Percentiles rank a stretch among this genome's conserved stretches.
Conservation (phyloP, 108 stramenopile genomes). For the Heterococcus sp. region DNA sequence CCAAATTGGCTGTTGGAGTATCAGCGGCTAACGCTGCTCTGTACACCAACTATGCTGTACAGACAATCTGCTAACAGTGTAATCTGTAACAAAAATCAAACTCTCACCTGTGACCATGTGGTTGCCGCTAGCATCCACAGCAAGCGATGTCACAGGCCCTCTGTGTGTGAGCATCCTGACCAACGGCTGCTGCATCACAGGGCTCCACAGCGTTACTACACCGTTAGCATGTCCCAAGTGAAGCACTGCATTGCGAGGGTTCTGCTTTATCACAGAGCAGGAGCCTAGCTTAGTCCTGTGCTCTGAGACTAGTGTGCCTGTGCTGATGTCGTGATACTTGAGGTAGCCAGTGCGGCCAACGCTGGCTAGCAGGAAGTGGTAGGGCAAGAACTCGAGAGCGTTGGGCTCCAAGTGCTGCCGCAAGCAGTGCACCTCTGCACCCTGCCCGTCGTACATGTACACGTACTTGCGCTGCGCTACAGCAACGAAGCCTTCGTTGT, state of each 20-base stretch:
- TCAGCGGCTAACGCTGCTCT: too few relatives aligned
- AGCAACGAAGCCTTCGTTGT: constrained; percentile 85
- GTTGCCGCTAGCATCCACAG: constrained; percentile 71
- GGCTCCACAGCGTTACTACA: constrained; percentile 92
- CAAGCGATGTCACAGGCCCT: constrained; percentile 75
- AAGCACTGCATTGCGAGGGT: constrained; percentile 84
- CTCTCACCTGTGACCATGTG: constrained; percentile 60
- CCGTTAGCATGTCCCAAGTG: constrained; percentile 93
- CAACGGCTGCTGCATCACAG: constrained; percentile 67
- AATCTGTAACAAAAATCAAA: too few relatives aligned
- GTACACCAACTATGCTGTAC: too few relatives aligned
- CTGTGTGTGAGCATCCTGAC: constrained; percentile 85
- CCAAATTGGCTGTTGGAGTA: too few relatives aligned
- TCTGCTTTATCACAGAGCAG: constrained; percentile 70
- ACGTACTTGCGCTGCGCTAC: constrained; percentile 89
- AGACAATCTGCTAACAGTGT: too few relatives aligned
- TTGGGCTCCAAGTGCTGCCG: constrained; percentile 73
- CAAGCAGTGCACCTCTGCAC: constrained; percentile 88
- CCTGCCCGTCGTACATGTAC: constrained; percentile 89
- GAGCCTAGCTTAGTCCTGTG: constrained; percentile 24
- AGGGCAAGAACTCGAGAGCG: constrained; percentile 85
- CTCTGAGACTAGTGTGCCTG: constrained; percentile 57
- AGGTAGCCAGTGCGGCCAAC: constrained; percentile 77
- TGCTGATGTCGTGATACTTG: constrained; percentile 90
- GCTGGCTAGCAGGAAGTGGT: constrained; percentile 90